phyloP scores from a whole-genome alignment of 768 basidiomycete species.

The Boletus vinaceobasis region DNA sequence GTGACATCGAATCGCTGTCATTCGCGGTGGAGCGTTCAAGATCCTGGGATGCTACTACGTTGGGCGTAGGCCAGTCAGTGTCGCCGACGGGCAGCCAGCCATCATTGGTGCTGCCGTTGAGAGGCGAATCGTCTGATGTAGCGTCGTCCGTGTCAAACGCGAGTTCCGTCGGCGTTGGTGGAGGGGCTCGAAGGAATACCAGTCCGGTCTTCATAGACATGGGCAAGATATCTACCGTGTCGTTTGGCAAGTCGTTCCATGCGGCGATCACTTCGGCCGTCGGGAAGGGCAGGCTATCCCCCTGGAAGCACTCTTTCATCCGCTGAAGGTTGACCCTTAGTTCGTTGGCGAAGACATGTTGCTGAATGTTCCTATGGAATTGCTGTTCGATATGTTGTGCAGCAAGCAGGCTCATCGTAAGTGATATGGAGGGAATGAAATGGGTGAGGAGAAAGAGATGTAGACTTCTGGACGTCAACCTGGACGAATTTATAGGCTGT shows the following conservation, averaged over 20 bases:
- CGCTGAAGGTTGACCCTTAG: constrained; percentile 11
- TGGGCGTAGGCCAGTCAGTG: not conserved
- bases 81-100: constrained; percentile 1
- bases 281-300: constrained; percentile 16
- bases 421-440: not conserved
- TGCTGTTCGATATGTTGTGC: constrained; percentile 4
- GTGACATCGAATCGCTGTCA: not conserved
- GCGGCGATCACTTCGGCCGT: constrained; percentile 12
- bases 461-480: not conserved
- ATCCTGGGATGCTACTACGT: not conserved
- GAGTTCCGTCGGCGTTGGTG: constrained; percentile 16
- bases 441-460: not conserved
- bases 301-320: constrained; percentile 19
- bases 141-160: constrained; percentile 3
- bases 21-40: not conserved
- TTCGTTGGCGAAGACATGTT: constrained; percentile 12
- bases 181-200: constrained; percentile 13
- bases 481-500: constrained; percentile 17
- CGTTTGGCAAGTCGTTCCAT: constrained; percentile 29
- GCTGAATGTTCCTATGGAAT: constrained; percentile 10
- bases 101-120: not conserved
- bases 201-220: constrained; percentile 1
- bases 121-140: not conserved
- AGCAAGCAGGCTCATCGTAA: constrained; percentile 7
- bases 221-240: constrained; percentile 9